These are phyloP conservation scores for Clathrospora elynae DNA, from an alignment of 2,329 filamentous ascomycete species.

Conservation along the genomic window DNA sequence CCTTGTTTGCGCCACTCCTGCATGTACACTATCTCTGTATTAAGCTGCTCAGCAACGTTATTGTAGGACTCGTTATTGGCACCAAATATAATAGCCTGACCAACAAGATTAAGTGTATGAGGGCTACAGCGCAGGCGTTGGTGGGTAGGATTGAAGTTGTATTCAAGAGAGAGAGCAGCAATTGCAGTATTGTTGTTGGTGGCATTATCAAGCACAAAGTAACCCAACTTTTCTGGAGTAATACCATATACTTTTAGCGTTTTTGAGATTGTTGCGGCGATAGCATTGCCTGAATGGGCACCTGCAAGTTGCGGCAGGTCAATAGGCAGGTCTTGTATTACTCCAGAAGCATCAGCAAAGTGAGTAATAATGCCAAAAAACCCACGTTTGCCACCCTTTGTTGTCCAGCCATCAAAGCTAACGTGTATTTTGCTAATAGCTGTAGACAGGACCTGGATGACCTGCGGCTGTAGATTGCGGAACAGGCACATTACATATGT, in stretches of 20 bases:
- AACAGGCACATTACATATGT: conserved; percentile 1
- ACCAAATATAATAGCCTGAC: no score
- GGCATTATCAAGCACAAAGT: conserved; percentile 10
- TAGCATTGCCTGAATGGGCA: conserved; percentile 1
- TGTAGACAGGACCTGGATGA: background rate
- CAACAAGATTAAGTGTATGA: conserved; percentile 1
- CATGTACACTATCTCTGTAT: conserved; percentile 1
- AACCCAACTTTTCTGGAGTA: conserved; percentile 1
- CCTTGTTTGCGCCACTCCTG: conserved; percentile 1
- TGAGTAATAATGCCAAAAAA: conserved; percentile 8
- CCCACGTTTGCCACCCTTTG: conserved; percentile 1
- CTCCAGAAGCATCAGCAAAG: conserved; percentile 4
- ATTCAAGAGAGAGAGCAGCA: no score
- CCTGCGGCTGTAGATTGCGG: background rate
- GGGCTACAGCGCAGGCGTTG: conserved; percentile 1
- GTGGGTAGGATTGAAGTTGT: conserved; percentile 2
- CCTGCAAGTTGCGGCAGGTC: conserved; percentile 6
- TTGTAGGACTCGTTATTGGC: no score
- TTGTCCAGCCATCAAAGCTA: background rate
- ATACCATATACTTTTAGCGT: conserved; percentile 1
- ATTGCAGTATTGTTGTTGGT: conserved; percentile 3
- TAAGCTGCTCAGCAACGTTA: background rate
- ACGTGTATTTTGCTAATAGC: conserved; percentile 7
- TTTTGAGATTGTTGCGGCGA: background rate
- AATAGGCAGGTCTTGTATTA: conserved; percentile 8